Percentiles rank a stretch among this genome's conserved stretches.
phyloP scores from a whole-genome alignment of 495 filamentous ascomycete species.

The Tuber melanosporum region DNA sequence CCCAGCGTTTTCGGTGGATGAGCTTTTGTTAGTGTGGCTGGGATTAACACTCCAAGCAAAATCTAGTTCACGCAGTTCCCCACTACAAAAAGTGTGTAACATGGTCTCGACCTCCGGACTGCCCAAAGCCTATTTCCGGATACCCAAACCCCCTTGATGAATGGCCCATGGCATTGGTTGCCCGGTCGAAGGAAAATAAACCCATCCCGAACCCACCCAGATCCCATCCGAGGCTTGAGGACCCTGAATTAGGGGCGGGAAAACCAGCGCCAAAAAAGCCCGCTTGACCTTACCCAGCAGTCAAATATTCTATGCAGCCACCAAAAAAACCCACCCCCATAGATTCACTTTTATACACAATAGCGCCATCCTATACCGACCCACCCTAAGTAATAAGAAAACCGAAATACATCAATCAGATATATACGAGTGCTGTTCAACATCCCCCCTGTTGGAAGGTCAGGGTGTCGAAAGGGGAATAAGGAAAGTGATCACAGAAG shows the following conservation, averaged over 20 bases:
- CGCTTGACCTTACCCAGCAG: not conserved
- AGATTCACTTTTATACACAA: conserved; percentile 5
- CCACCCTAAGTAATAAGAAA: not conserved
- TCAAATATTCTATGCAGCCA: not conserved
- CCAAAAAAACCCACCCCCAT: not conserved
- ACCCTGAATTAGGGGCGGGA: not conserved
- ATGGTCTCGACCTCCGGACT: too few relatives aligned
- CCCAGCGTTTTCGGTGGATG: too few relatives aligned
- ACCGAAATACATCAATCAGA: conserved; percentile 7
- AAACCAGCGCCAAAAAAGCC: not conserved
- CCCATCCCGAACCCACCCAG: too few relatives aligned
- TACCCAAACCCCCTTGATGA: too few relatives aligned
- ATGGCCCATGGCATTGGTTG: too few relatives aligned
- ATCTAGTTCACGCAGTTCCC: too few relatives aligned
- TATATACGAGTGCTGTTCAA: conserved; percentile 2
- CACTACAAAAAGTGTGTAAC: too few relatives aligned
- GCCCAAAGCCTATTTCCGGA: too few relatives aligned
- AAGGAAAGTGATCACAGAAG: not conserved
- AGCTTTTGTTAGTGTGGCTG: too few relatives aligned
- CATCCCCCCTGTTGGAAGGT: not conserved
- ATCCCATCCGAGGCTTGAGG: too few relatives aligned
- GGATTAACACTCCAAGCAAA: too few relatives aligned
- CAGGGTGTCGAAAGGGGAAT: not conserved
- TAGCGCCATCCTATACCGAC: conserved; percentile 2
- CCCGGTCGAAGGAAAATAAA: too few relatives aligned